A percentile compares a stretch with the other conserved stretches of the same genome.
Evolutionary conservation across 108 stramenopile species (phyloP).

Genomic region (Thalassiosira profunda): DNA sequence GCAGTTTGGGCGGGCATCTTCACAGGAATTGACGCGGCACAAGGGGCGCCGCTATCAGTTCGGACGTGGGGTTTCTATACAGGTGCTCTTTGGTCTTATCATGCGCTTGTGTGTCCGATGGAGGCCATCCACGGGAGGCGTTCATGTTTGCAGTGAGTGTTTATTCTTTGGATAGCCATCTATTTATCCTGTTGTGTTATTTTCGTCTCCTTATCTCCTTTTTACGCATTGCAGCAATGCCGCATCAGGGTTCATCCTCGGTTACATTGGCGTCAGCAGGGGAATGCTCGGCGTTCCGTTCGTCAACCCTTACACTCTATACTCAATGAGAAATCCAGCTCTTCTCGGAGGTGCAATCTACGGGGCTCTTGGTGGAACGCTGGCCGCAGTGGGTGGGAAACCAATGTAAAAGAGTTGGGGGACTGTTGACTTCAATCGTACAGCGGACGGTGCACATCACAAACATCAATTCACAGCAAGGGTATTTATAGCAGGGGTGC

Average conservation of each 20-base stretch:
- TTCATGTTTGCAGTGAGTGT: conserved; percentile 43
- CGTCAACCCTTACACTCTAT: conserved; percentile 39
- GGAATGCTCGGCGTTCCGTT: conserved; percentile 60
- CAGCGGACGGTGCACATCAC: neutral
- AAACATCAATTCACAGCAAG: neutral
- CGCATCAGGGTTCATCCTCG: conserved; percentile 47
- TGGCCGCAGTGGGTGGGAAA: conserved; percentile 44
- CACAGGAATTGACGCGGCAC: conserved; percentile 26
- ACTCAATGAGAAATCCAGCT: conserved; percentile 25
- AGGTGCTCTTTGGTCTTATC: conserved; percentile 49
- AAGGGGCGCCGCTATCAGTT: conserved; percentile 2
- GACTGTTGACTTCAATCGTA: neutral
- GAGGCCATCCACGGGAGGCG: conserved; percentile 60
- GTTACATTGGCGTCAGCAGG: conserved; percentile 57
- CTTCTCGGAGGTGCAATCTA: conserved; percentile 36
- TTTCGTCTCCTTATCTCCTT: neutral
- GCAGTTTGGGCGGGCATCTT: conserved; percentile 31
- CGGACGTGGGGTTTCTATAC: conserved; percentile 40
- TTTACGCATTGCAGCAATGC: conserved; percentile 32
- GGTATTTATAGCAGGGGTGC: neutral
- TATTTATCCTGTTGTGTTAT: neutral
- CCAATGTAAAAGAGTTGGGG: neutral
- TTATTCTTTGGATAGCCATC: neutral
- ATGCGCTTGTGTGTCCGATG: conserved; percentile 70
- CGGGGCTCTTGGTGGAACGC: conserved; percentile 35